Base-by-base conservation (phyloP, 2,329 filamentous ascomycete genomes). In the Trichoderma polysporum region DNA sequence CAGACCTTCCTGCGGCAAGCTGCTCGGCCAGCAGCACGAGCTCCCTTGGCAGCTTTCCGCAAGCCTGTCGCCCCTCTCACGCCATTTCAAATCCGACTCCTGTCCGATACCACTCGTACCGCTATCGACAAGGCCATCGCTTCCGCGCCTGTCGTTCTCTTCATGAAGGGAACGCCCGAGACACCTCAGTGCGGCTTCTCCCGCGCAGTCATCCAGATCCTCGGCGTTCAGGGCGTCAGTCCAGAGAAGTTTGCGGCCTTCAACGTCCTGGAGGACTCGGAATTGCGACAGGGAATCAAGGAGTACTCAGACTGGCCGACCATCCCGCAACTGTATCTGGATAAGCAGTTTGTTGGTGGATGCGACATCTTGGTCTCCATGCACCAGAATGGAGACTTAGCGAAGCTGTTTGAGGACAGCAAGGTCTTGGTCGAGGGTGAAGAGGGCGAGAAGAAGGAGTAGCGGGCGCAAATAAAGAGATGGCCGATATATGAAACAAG, bases 291-390 rank as follows among this genome's bases (percentile, higher is more conserved):
- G 80, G 94, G 95, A 61, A 97, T 99, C 83, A 99, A 99, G 82
- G 94, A 99, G 81, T 99, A 95, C 84, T 97, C 94, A 1, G 95
- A 98, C 77, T 99, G 95, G 95, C 95, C 95, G 15, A 99, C 95
- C 22, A 98, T 99, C 77, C 95, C 95, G 7, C 95, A 99, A 80
- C 85, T 99, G 19, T 99, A 98, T 80, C 85, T 99, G 60, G 88
- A 96, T 70, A 94, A 94, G 82, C 94, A 99, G 78, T 99, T 99
- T 77, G 85, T 99, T 54, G 95, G 95, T 65, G 95, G 95, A n/a
- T 97, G 94, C 78, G 95, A 99, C 79, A 99, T 99, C 71, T 80
- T 99, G 73, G 90, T 98, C 78, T 91, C 90, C 2, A 98, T 99
- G 95, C 94, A 98, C 82, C 92, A 97, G 81, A 96, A 92, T 76